phyloP scores from a whole-genome alignment of 495 filamentous ascomycete genomes.

The Penicillium turbatum region DNA sequence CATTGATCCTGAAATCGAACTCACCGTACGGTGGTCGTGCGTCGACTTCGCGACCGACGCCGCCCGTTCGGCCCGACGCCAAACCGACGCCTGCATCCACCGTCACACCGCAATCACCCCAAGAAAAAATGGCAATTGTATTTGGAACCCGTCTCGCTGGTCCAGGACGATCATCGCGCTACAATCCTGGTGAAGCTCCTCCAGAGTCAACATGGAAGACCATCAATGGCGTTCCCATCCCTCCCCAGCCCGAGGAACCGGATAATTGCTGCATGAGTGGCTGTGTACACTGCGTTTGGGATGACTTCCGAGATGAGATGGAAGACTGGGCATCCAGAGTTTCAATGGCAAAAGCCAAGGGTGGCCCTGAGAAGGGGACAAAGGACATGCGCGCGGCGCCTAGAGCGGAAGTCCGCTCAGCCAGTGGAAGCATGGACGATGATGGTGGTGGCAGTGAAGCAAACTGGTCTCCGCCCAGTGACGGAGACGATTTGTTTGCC shows the following conservation, averaged over 20 bases:
- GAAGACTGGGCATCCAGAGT: conserved; percentile 73
- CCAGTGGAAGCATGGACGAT: conserved; percentile 67
- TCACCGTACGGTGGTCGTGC: conserved; percentile 27
- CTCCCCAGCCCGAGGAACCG: conserved; percentile 80
- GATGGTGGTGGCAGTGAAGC: conserved; percentile 71
- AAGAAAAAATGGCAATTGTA: conserved; percentile 61
- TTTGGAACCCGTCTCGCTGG: conserved; percentile 75
- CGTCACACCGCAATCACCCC: conserved; percentile 32
- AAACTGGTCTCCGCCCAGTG: conserved; percentile 51
- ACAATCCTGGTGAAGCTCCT: conserved; percentile 46
- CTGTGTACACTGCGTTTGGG: conserved; percentile 98
- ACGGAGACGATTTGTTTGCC: conserved; percentile 59
- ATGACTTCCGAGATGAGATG: conserved; percentile 81
- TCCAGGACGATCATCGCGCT: conserved; percentile 58
- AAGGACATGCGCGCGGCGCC: conserved; percentile 34
- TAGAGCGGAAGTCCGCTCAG: conserved; percentile 36
- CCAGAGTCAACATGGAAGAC: conserved; percentile 46
- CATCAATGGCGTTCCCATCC: conserved; percentile 76
- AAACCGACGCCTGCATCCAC: conserved; percentile 26
- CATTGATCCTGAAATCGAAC: conserved; percentile 30
- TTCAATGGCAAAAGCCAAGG: conserved; percentile 49
- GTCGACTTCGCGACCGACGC: conserved; percentile 20
- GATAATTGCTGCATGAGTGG: conserved; percentile 99
- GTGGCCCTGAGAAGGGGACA: conserved; percentile 18
- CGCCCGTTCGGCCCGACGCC: conserved; percentile 15